Evolutionary conservation across 805 yeast genomes (phyloP).

Genomic region (Zygoascus biomembranicola): DNA sequence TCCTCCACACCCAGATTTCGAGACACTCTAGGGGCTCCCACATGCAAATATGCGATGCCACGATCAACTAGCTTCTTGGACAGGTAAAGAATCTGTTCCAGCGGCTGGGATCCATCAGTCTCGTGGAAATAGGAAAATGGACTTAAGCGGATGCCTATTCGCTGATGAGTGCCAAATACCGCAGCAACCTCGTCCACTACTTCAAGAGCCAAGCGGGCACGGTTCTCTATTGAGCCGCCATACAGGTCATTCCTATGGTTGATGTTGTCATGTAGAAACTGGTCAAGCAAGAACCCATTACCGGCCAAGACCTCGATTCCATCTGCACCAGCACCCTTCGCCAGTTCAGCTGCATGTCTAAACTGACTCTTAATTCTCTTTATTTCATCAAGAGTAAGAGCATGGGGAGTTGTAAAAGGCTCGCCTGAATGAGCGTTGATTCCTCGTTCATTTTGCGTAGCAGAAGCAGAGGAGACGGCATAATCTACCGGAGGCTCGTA

Average conservation of each 20-base stretch:
- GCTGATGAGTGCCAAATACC: conserved; percentile 29
- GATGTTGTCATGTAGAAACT: conserved; percentile 38
- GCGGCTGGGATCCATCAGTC: conserved; percentile 30
- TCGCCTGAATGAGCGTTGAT: not conserved
- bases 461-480: conserved; percentile 11
- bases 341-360: conserved; percentile 41
- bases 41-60: conserved; percentile 30
- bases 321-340: conserved; percentile 49
- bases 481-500: not conserved
- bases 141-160: conserved; percentile 31
- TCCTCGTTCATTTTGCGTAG: conserved; percentile 7
- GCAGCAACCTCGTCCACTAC: conserved; percentile 35
- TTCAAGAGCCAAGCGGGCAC: conserved; percentile 43
- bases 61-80: conserved; percentile 32
- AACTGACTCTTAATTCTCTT: conserved; percentile 34
- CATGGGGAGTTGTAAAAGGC: conserved; percentile 14
- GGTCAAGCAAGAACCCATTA: conserved; percentile 48
- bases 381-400: conserved; percentile 34
- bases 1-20: too few species aligned
- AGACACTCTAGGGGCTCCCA: conserved; percentile 25
- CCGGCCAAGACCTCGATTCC: conserved; percentile 62
- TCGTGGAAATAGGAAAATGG: conserved; percentile 27
- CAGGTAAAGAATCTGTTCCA: conserved; percentile 21
- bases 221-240: conserved; percentile 56
- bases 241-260: conserved; percentile 54